Evolutionary conservation across 129 eudicot species (phyloP).

Genomic region (Artemisia tridentata): DNA sequence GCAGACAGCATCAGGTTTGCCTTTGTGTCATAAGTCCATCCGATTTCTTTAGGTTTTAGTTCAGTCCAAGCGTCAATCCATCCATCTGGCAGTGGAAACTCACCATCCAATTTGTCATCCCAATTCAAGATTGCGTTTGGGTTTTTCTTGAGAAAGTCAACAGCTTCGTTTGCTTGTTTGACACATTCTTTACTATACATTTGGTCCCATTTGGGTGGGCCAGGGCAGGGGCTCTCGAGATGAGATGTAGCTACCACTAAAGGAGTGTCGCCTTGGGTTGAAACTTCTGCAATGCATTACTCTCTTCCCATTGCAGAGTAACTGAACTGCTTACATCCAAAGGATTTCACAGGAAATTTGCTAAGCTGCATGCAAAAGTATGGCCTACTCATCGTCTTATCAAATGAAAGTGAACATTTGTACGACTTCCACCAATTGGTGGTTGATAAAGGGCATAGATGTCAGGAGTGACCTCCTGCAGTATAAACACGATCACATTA

Average conservation of each 20-base stretch:
- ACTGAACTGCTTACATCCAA: conserved; percentile 53
- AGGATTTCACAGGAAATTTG: conserved; percentile 65
- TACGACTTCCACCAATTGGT: conserved; percentile 84
- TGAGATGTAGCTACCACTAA: conserved; percentile 77
- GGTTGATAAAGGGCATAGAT: conserved; percentile 56
- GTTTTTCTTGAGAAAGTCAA: conserved; percentile 48
- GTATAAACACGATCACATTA: not conserved
- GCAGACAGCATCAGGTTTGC: too few species aligned
- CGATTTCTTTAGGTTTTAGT: conserved; percentile 56
- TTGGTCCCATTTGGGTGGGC: too few species aligned
- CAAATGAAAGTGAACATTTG: conserved; percentile 63
- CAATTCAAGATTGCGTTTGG: conserved; percentile 86
- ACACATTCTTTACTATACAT: conserved; percentile 95
- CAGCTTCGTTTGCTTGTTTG: conserved; percentile 74
- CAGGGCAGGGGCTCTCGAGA: conserved; percentile 89
- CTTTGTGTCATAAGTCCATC: too few species aligned
- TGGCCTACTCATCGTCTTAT: conserved; percentile 36
- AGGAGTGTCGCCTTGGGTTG: conserved; percentile 26
- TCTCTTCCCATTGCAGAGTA: conserved; percentile 77
- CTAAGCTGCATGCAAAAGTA: conserved; percentile 90
- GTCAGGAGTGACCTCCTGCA: conserved; percentile 83
- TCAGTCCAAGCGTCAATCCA: conserved; percentile 88
- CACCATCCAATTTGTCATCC: conserved; percentile 91
- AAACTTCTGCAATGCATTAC: conserved; percentile 63
- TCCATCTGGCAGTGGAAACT: conserved; percentile 60